Percentiles rank a stretch among this genome's conserved stretches.
Conservation (phyloP, 2,329 filamentous ascomycete species). For the Myriosclerotinia curreyana region DNA sequence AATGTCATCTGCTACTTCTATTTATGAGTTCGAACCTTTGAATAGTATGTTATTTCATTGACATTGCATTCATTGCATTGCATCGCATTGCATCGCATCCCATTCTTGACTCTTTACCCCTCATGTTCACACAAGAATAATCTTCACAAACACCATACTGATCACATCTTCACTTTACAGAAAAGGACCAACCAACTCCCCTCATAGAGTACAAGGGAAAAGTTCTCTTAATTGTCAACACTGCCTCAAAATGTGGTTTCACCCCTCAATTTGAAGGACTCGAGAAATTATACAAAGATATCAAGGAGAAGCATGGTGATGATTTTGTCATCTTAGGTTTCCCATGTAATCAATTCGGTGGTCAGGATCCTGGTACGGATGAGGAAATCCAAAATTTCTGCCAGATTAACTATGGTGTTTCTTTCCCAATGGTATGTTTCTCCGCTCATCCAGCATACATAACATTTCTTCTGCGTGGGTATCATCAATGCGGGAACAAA, state of each 20-base stretch:
- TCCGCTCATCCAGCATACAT: too few relatives aligned
- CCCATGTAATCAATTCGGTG: conserved; percentile 96
- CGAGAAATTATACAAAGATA: conserved; percentile 80
- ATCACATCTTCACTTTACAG: conserved; percentile 44
- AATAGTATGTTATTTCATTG: conserved; percentile 59
- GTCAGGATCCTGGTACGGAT: conserved; percentile 74
- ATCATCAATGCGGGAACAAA: background rate
- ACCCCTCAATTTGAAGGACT: conserved; percentile 91
- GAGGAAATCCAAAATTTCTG: conserved; percentile 83
- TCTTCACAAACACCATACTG: conserved; percentile 18
- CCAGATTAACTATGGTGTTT: conserved; percentile 90
- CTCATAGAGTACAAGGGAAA: conserved; percentile 78
- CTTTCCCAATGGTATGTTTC: conserved; percentile 70
- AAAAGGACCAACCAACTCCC: conserved; percentile 69
- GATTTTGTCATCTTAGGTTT: conserved; percentile 90
- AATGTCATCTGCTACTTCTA: conserved; percentile 67
- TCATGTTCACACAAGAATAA: background rate
- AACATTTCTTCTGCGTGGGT: accelerated
- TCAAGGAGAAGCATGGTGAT: conserved; percentile 60
- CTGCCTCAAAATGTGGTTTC: conserved; percentile 97
- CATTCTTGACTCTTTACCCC: background rate
- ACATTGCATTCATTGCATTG: background rate
- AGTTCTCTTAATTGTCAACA: conserved; percentile 95
- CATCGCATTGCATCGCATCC: background rate
- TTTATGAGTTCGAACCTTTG: conserved; percentile 82